These are phyloP conservation scores for Claviceps quebecensis DNA, from an alignment of 2,329 filamentous ascomycete genomes.

Conservation along the genomic window DNA sequence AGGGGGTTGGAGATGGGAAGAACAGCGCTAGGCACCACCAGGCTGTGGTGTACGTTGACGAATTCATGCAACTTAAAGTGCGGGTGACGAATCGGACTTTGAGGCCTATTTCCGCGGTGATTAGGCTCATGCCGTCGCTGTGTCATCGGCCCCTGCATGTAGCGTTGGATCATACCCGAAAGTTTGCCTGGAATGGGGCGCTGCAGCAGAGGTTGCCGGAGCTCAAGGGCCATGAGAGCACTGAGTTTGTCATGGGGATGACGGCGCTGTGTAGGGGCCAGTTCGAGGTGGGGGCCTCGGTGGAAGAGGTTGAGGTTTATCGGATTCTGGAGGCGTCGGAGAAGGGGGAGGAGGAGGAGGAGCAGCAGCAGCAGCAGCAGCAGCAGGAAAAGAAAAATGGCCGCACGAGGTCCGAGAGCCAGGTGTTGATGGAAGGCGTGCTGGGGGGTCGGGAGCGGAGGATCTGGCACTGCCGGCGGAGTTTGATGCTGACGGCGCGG, in stretches of 20 bases:
- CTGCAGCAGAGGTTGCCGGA: constrained; percentile 60
- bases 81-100: constrained; percentile 60
- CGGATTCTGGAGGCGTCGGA: constrained; percentile 24
- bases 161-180: constrained; percentile 68
- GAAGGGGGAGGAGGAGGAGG: constrained; percentile 13
- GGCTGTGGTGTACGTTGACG: constrained; percentile 22
- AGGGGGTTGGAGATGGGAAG: background rate
- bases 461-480: constrained; percentile 49
- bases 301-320: constrained; percentile 57
- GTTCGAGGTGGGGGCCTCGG: constrained; percentile 66
- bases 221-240: constrained; percentile 43
- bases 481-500: constrained; percentile 37
- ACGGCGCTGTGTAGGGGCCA: constrained; percentile 66
- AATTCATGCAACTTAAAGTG: constrained; percentile 57
- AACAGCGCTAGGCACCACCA: constrained; percentile 8
- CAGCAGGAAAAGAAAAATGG: constrained; percentile 10
- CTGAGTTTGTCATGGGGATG: constrained; percentile 52
- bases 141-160: constrained; percentile 57
- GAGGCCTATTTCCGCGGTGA: constrained; percentile 52
- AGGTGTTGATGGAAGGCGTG: constrained; percentile 43
- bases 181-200: constrained; percentile 73
- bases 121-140: constrained; percentile 65
- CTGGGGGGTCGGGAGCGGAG: constrained; percentile 45
- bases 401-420: constrained; percentile 36
- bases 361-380: constrained; percentile 12